Percentiles rank a stretch among this genome's conserved stretches.
Conservation (phyloP, 345 rosid species). For the Chamaenerion angustifolium region DNA sequence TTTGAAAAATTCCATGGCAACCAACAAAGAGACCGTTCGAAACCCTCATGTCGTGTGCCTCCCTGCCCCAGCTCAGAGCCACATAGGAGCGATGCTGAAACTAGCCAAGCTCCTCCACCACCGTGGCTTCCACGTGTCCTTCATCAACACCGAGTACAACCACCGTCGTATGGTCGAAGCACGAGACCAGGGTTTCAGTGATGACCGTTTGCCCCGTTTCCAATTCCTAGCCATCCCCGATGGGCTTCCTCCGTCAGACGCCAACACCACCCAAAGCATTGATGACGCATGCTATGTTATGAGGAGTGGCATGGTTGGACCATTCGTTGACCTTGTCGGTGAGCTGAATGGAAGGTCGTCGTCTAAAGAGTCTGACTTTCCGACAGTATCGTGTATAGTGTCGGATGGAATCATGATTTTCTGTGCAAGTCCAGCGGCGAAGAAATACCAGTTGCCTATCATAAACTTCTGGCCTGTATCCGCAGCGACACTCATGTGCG, state of each 20-base stretch:
- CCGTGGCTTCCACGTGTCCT: constrained; percentile 14
- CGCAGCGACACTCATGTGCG: constrained; percentile 2
- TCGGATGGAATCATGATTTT: constrained; percentile 9
- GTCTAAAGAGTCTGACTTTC: no score
- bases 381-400: constrained; percentile 10
- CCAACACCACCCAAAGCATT: constrained; percentile 6
- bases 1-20: no score
- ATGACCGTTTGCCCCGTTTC: constrained; percentile 9
- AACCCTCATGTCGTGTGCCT: no score
- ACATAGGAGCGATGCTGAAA: no score
- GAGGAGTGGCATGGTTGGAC: constrained; percentile 2
- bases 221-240: constrained; percentile 11
- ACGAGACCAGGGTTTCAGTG: constrained; percentile 1
- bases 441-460: constrained; percentile 3
- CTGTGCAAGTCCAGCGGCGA: neutral
- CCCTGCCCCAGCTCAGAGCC: no score
- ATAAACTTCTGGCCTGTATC: constrained; percentile 2
- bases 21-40: no score
- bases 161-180: constrained; percentile 8
- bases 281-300: constrained; percentile 5
- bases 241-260: constrained; percentile 8
- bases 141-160: constrained; percentile 16
- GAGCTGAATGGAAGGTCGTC: no score
- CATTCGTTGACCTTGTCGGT: constrained; percentile 5
- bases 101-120: no score